Conservation (phyloP, 192 early-diverging fungal genomes). For the Phycomyces nitens region DNA sequence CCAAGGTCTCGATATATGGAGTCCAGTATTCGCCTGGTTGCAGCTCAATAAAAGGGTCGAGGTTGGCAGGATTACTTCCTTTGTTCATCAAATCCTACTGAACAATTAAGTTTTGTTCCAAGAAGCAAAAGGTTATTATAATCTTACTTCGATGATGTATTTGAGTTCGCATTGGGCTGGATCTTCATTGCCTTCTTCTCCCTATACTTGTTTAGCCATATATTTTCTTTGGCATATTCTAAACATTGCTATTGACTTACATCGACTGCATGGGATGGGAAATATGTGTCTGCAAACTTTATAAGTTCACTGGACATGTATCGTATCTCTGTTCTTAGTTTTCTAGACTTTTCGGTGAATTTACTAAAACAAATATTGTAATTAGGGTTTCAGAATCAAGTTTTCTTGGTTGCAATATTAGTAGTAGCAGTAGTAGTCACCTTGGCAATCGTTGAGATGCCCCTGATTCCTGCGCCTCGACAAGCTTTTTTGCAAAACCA, state of each 20-base stretch:
- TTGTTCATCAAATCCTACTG: conserved; percentile 52
- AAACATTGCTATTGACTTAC: not conserved
- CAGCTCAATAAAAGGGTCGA: conserved; percentile 42
- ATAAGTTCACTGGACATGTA: conserved; percentile 4
- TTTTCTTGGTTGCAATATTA: too few relatives aligned
- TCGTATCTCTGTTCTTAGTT: not conserved
- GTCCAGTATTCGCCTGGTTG: conserved; percentile 46
- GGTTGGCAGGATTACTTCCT: conserved; percentile 28
- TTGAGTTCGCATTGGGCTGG: conserved; percentile 17
- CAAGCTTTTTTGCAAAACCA: not conserved
- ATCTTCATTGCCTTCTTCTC: not conserved
- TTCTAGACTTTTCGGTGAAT: not conserved
- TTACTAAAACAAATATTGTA: not conserved
- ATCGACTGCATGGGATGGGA: conserved; percentile 21
- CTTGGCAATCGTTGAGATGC: not conserved
- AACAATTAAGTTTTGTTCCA: not conserved
- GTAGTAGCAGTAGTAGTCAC: too few relatives aligned
- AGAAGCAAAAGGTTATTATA: not conserved
- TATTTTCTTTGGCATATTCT: not conserved
- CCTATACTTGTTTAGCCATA: not conserved
- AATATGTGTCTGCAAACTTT: conserved; percentile 31
- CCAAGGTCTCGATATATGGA: conserved; percentile 49
- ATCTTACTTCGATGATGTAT: conserved; percentile 15
- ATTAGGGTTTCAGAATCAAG: too few relatives aligned
- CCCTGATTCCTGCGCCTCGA: not conserved